Evolutionary conservation across 805 yeast species (phyloP), one percentile per base, ranked within the genome.

Genomic region (Monosporozyma unispora): DNA sequence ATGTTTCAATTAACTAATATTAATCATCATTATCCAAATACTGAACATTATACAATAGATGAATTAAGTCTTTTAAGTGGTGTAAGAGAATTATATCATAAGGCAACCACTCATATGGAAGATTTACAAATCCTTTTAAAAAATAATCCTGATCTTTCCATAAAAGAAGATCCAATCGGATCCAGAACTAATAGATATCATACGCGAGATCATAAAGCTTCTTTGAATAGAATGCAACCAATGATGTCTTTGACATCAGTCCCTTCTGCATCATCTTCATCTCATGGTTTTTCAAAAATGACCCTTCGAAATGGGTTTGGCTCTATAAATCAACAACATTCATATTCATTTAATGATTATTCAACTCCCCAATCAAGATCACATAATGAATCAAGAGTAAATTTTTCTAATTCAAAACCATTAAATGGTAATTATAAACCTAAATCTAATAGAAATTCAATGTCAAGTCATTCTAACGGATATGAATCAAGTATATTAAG

Each of bases 1-100:
- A 70, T 79, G 45, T 77, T 70, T 59, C 78, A 78, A 56, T 65
- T 82, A 41, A 86, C 81, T 19, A 52, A 62, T 48, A 55, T 84
- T 56, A 74, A 82, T 59, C 67, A 76, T 48, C 63, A 64, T 52
- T 62, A 61, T 59, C 60, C 60, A 28, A 52, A 66, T 55, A 52
- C 57, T 48, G 49, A 53, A 50, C 54, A 52, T 47, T 77, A 57
- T 49, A 58, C 76, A 0, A 71, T 70, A 3, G 81, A 78, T 50
- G 82, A 78, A 53, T 48, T 67, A 3, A 68, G 72, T 53, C 57
- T 77, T 8, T 55, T 69, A 33, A 74, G 67, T 47, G 70, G 70
- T 12, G 58, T 64, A n/a, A 53, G 76, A 59, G 66, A 71, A 61
- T 46, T 65, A 52, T 57, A 70, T 61, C 53, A 60, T 57, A 53